Evolutionary conservation across 306 rosid species (phyloP).

Genomic region (Sophora flavescens): DNA sequence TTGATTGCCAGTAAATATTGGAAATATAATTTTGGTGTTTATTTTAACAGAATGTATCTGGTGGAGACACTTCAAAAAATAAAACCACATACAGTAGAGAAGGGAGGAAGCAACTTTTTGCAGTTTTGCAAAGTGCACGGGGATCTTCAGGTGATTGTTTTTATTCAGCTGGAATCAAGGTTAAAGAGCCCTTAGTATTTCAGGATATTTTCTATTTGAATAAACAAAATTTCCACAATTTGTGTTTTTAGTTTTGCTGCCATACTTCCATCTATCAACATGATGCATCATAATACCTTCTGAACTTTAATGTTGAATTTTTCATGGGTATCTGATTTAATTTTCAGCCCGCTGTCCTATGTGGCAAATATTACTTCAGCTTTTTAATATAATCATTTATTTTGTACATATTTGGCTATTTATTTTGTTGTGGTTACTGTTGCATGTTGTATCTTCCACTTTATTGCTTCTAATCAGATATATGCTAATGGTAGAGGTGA

Average conservation of each 20-base stretch:
- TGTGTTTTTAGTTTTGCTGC: neutral
- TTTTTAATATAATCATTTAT: slow-evolving; percentile 25
- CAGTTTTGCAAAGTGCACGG: slow-evolving; percentile 95
- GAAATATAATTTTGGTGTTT: slow-evolving; percentile 45
- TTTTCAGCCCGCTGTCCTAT: slow-evolving; percentile 3
- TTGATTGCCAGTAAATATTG: slow-evolving; percentile 17
- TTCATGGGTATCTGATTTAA: slow-evolving; percentile 16
- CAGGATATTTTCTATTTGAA: slow-evolving; percentile 27
- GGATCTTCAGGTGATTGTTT: slow-evolving; percentile 90
- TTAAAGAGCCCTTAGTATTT: slow-evolving; percentile 5
- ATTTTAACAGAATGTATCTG: slow-evolving; percentile 66
- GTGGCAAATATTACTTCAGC: slow-evolving; percentile 2
- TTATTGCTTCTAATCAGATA: slow-evolving; percentile 38
- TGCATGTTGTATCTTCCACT: slow-evolving; percentile 16
- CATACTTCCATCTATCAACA: slow-evolving; percentile 29
- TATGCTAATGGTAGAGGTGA: slow-evolving; percentile 51
- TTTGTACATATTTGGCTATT: slow-evolving; percentile 14
- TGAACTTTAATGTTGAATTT: slow-evolving; percentile 22
- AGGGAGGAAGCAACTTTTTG: slow-evolving; percentile 93
- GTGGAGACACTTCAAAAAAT: slow-evolving; percentile 77
- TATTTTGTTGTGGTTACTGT: neutral
- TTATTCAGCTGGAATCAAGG: slow-evolving; percentile 15
- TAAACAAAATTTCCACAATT: slow-evolving; percentile 15
- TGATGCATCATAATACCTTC: slow-evolving; percentile 11
- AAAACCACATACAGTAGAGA: slow-evolving; percentile 76